These are phyloP conservation scores for Candida dubliniensis DNA, from an alignment of 1,139 yeast genomes.

Conservation along the genomic window DNA sequence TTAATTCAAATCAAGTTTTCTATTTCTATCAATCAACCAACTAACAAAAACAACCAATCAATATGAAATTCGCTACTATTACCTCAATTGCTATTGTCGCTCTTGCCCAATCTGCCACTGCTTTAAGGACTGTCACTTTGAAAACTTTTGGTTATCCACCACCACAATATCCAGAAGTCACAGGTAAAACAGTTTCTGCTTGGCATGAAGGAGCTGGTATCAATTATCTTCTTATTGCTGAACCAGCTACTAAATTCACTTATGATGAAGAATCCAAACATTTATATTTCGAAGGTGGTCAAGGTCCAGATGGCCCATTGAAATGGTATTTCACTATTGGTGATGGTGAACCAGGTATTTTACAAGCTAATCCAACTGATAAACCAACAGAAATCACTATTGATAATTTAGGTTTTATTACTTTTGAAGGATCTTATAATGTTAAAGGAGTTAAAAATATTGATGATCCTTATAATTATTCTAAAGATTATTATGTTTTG, in stretches of 20 bases:
- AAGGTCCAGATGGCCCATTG: not conserved
- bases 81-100: slow-evolving; percentile 2
- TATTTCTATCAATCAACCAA: not conserved
- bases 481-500: slow-evolving; percentile 3
- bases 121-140: slow-evolving; percentile 1
- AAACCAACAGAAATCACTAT: not conserved
- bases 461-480: slow-evolving; percentile 5
- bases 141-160: slow-evolving; percentile 6
- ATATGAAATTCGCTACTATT: slow-evolving; percentile 4
- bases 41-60: not conserved
- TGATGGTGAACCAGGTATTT: slow-evolving; percentile 5
- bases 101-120: not conserved
- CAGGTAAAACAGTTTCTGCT: slow-evolving; percentile 7
- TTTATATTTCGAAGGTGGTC: slow-evolving; percentile 4
- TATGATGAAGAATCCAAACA: slow-evolving; percentile 3
- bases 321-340: slow-evolving; percentile 4
- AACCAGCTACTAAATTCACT: slow-evolving; percentile 1
- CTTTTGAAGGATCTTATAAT: slow-evolving; percentile 5
- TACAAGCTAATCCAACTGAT: slow-evolving; percentile 3
- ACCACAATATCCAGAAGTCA: slow-evolving; percentile 6
- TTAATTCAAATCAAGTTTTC: too few relatives aligned
- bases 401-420: slow-evolving; percentile 4
- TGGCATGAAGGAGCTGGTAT: slow-evolving; percentile 9
- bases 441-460: slow-evolving; percentile 5
- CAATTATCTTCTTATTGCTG: slow-evolving; percentile 6